These are phyloP conservation scores for Pythium plurisporium DNA, from an alignment of 352 stramenopile genomes.

Conservation along the genomic window DNA sequence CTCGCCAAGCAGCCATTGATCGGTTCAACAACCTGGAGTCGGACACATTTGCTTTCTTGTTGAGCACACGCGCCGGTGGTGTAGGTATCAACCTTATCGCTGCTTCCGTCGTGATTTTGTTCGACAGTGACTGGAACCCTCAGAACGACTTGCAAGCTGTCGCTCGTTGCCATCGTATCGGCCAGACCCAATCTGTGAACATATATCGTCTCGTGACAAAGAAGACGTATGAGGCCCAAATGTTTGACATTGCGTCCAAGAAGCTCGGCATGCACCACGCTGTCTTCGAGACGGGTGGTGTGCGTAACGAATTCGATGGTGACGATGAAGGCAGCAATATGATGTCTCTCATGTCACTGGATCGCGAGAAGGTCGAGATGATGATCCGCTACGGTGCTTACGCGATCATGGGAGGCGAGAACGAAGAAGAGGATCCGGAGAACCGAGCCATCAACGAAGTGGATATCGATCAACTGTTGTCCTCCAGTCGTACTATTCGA, in stretches of 20 bases:
- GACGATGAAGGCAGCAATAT: conserved; percentile 92
- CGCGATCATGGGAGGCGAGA: conserved; percentile 91
- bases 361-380: conserved; percentile 98
- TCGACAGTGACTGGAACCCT: conserved; percentile 98
- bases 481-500: conserved; percentile 81
- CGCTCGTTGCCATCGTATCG: conserved; percentile 88
- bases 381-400: conserved; percentile 98
- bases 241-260: conserved; percentile 91
- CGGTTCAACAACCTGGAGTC: conserved; percentile 86
- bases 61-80: conserved; percentile 97
- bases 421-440: conserved; percentile 91
- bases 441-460: conserved; percentile 88
- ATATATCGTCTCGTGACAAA: conserved; percentile 88
- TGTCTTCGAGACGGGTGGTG: conserved; percentile 92
- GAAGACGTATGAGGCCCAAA: conserved; percentile 94
- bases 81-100: conserved; percentile 89
- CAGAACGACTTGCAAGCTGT: conserved; percentile 96
- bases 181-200: conserved; percentile 89
- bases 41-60: conserved; percentile 94
- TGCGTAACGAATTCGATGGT: conserved; percentile 91
- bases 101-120: conserved; percentile 97
- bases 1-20: conserved; percentile 82
- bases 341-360: conserved; percentile 90
- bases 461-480: conserved; percentile 85
- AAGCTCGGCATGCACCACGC: conserved; percentile 93